Evolutionary conservation across 192 early-diverging fungal genomes (phyloP), one percentile per base, ranked within the genome.

Genomic region (Umbelopsis vinacea): DNA sequence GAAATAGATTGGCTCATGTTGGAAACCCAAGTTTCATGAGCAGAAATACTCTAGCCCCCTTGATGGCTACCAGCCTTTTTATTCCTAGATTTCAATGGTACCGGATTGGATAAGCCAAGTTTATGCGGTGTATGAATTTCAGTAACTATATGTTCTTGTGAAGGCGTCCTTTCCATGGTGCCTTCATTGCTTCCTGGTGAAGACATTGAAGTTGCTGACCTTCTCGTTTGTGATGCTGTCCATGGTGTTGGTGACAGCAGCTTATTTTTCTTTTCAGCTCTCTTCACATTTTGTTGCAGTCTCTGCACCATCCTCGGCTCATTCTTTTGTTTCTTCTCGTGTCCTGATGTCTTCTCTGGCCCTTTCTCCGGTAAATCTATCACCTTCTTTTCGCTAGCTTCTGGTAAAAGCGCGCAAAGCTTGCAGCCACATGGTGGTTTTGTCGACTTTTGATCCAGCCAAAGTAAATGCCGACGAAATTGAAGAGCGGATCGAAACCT

Each of bases 21-120:
- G 29, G 3, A 29, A 3, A 29, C 29, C 29, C 29, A 29, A 29
- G 3, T 29, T 29, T 29, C 1, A 29, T 29, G 29, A 29, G 29
- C 29, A 29, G 29, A 29, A 29, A 29, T 29, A 29, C 15, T 17
- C 46, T 46, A 46, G 8, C 22, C 26, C 22, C 26, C 26, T 29
- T 57, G 21, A 15, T 57, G 29, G 29, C 29, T 26, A 8, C 26
- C 22, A 26, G 10, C 22, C 23, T 10, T 17, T 63, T 63, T 63
- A 63, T 63, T 63, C 35, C 57, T 63, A 6, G 26, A n/a, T 37
- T n/a, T 63, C 14, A 37, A 6, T 37, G 57, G 19, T 9, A 22
- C 14, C n/a, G 57, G 57, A n/a, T 63, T 63, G 33, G 57, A 63
- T 63, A 63, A n/a, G 0, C 57, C 57, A 35, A 63, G 57, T 26